Percentiles rank a stretch among this genome's conserved stretches.
phyloP scores from a whole-genome alignment of 768 basidiomycete genomes.

The Pleurotus tuoliensis region DNA sequence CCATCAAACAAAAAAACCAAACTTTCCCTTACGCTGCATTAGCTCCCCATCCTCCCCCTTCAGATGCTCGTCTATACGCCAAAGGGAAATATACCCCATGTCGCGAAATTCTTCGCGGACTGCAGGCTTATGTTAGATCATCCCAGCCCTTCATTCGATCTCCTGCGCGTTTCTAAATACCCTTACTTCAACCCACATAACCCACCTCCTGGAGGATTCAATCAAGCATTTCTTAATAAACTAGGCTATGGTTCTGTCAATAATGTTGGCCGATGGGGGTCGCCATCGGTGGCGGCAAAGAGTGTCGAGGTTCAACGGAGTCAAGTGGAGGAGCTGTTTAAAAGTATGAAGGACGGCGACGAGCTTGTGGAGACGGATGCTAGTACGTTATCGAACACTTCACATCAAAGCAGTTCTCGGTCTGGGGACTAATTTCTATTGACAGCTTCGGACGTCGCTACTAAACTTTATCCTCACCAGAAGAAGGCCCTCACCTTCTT shows the following conservation, averaged over 20 bases:
- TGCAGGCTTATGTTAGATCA: conserved; percentile 74
- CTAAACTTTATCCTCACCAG: conserved; percentile 93
- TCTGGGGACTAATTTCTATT: conserved; percentile 9
- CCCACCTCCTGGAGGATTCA: conserved; percentile 67
- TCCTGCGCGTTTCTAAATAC: conserved; percentile 52
- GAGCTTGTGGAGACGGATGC: conserved; percentile 86
- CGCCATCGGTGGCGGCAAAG: conserved; percentile 58
- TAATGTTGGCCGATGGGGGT: conserved; percentile 49
- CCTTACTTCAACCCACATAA: conserved; percentile 90
- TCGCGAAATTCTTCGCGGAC: conserved; percentile 71
- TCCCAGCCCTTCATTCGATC: conserved; percentile 66
- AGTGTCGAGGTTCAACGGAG: conserved; percentile 88
- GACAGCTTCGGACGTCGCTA: conserved; percentile 69
- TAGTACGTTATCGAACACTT: conserved; percentile 40
- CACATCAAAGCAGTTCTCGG: too few relatives aligned
- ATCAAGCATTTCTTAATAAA: conserved; percentile 36
- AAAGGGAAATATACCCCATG: conserved; percentile 84
- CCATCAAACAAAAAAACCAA: background rate
- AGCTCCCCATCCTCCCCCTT: conserved; percentile 82
- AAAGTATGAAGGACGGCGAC: conserved; percentile 80
- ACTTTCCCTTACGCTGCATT: conserved; percentile 15
- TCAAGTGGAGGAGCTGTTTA: conserved; percentile 93
- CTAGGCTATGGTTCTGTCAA: conserved; percentile 32
- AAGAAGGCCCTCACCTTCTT: conserved; percentile 97
- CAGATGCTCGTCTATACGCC: conserved; percentile 91